Evolutionary conservation across 768 basidiomycete species (phyloP).

Genomic region (Coprinopsis sp.): DNA sequence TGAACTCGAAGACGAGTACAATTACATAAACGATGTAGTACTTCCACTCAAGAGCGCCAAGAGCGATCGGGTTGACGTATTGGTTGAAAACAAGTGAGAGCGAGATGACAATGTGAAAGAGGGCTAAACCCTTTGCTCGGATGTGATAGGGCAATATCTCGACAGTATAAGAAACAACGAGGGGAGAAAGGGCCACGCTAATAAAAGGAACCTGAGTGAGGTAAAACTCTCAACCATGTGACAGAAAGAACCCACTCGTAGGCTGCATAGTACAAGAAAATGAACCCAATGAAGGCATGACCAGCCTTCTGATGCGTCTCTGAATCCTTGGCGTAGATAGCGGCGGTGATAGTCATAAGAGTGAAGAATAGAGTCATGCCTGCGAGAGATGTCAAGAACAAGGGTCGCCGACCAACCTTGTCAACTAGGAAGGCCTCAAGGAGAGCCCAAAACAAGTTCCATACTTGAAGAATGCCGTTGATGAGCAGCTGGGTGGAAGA

Average conservation of each 20-base stretch:
- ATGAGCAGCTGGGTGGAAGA: conserved; percentile 67
- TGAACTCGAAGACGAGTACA: conserved; percentile 27
- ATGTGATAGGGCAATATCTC: conserved; percentile 83
- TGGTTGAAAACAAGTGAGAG: conserved; percentile 85
- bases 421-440: conserved; percentile 43
- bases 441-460: conserved; percentile 54
- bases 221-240: not conserved
- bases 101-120: conserved; percentile 78
- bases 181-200: conserved; percentile 76
- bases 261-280: conserved; percentile 76
- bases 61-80: conserved; percentile 80
- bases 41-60: conserved; percentile 62
- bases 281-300: conserved; percentile 75
- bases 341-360: conserved; percentile 63
- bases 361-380: conserved; percentile 67
- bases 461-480: conserved; percentile 82
- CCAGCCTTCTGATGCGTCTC: conserved; percentile 41
- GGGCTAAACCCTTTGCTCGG: conserved; percentile 81
- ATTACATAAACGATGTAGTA: conserved; percentile 42
- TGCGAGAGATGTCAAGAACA: conserved; percentile 56
- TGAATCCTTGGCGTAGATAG: conserved; percentile 49
- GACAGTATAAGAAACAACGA: conserved; percentile 82
- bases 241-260: conserved; percentile 61
- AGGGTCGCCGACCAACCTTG: conserved; percentile 59
- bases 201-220: not conserved